These are phyloP conservation scores for Fusarium sp. DNA, from an alignment of 2,329 filamentous ascomycete species.

Conservation along the genomic window DNA sequence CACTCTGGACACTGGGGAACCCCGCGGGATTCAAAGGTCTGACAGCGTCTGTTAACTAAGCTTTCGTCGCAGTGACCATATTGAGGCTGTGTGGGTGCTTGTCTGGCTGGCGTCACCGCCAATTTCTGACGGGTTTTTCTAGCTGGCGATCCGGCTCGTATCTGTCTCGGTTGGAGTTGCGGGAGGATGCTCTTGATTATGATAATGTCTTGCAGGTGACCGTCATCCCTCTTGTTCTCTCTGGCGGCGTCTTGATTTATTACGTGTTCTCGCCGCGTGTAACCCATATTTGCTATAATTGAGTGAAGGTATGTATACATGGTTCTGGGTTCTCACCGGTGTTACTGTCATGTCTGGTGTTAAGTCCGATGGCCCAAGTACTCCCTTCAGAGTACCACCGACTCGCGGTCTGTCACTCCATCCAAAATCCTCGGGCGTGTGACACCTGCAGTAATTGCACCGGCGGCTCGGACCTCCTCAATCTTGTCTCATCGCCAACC, in stretches of 20 bases:
- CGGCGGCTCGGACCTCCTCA: neutral
- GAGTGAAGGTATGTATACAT: neutral
- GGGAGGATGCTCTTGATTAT: neutral
- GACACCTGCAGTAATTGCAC: neutral
- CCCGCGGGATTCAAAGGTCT: slow-evolving; percentile 2
- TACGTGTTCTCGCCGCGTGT: neutral
- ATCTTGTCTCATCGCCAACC: neutral
- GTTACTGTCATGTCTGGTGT: neutral
- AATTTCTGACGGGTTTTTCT: neutral
- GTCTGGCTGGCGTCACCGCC: neutral
- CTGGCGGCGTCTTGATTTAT: neutral
- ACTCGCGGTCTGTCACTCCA: neutral
- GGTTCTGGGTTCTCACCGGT: neutral
- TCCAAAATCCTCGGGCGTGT: neutral
- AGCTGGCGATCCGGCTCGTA: slow-evolving; percentile 23
- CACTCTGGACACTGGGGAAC: slow-evolving; percentile 10
- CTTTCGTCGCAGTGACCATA: neutral
- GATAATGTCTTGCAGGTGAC: neutral
- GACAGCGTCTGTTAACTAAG: neutral
- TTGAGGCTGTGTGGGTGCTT: neutral
- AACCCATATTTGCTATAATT: neutral
- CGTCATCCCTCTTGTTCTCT: neutral
- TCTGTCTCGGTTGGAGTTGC: neutral
- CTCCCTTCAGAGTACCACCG: neutral
- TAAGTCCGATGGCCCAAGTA: neutral